phyloP scores from a whole-genome alignment of 257 asterid species.

The Solanum pennellii region DNA sequence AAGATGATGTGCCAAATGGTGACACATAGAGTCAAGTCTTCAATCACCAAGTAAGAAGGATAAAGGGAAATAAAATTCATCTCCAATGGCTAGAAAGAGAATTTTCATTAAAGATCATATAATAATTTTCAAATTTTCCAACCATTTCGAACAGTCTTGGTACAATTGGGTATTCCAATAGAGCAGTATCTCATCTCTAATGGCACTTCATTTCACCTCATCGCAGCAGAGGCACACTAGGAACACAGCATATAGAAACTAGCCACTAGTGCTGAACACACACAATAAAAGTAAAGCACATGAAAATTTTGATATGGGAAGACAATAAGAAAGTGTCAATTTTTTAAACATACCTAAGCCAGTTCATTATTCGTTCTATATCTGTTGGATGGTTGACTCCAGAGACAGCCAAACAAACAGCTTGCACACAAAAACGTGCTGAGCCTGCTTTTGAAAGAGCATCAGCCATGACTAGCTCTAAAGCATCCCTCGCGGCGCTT shows the following conservation, averaged over 20 bases:
- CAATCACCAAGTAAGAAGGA: background rate
- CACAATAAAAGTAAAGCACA: background rate
- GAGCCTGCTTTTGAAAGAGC: constrained; percentile 59
- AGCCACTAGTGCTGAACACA: background rate
- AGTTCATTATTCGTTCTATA: constrained; percentile 47
- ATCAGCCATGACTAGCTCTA: constrained; percentile 76
- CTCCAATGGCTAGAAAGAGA: background rate
- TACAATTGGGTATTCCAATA: background rate
- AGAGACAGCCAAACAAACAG: constrained; percentile 74
- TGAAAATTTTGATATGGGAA: background rate
- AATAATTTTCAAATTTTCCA: background rate
- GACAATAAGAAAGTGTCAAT: background rate
- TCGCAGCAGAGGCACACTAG: background rate
- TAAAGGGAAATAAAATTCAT: background rate
- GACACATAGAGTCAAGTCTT: background rate
- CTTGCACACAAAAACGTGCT: constrained; percentile 56
- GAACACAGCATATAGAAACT: background rate
- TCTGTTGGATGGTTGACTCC: constrained; percentile 79
- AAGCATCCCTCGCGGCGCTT: constrained; percentile 64
- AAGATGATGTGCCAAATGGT: background rate
- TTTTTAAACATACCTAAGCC: constrained; percentile 51
- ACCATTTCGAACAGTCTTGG: background rate
- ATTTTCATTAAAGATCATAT: background rate
- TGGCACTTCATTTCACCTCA: background rate
- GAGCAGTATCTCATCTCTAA: background rate